Evolutionary conservation across 2,329 filamentous ascomycete genomes (phyloP), one percentile per base, ranked within the genome.

Genomic region (Thelonectria olida): DNA sequence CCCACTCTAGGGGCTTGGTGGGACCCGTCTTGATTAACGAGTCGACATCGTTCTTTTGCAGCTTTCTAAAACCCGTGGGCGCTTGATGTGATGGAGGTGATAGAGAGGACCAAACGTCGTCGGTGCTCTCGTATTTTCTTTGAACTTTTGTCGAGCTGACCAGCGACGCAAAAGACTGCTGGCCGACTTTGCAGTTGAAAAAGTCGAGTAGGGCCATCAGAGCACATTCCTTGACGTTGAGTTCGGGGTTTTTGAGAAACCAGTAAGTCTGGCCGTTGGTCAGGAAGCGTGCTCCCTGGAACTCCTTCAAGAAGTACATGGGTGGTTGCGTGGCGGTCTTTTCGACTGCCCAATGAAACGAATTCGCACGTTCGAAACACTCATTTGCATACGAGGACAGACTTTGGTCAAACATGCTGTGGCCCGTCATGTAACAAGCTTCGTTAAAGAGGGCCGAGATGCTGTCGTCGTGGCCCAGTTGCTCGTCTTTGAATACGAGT

Each of bases 341-440:
- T 25, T 59, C 56, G 7, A 54, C 34, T 22, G 36, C 57, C 57
- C 57, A 59, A 42, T 50, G 57, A 20, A 59, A 19, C n/a, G 57
- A 50, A n/a, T 54, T 59, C 19, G 50, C 57, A 7, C 57, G 57
- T 27, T 59, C 57, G n/a, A 59, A 59, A 27, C 57, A 59, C 9
- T 50, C 44, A 15, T 59, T 44, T 8, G 57, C 50, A 31, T 59
- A 53, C 2, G 50, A 22, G 13, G 15, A 45, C 13, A 59, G n/a
- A 2, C 22, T 31, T 3, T 54, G 17, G 36, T 59, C 57, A 36
- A 54, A 17, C 38, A 54, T 49, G 15, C 57, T 50, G 20, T 59
- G 56, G 1, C 56, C 56, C 20, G 56, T 49, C 56, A 59, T 59
- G 44, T 59, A 59, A n/a, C 56, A 59, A 10, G 56, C 56, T 17